Evolutionary conservation across 768 basidiomycete species (phyloP), one percentile per base, ranked within the genome.

Genomic region (Russula brevipes): DNA sequence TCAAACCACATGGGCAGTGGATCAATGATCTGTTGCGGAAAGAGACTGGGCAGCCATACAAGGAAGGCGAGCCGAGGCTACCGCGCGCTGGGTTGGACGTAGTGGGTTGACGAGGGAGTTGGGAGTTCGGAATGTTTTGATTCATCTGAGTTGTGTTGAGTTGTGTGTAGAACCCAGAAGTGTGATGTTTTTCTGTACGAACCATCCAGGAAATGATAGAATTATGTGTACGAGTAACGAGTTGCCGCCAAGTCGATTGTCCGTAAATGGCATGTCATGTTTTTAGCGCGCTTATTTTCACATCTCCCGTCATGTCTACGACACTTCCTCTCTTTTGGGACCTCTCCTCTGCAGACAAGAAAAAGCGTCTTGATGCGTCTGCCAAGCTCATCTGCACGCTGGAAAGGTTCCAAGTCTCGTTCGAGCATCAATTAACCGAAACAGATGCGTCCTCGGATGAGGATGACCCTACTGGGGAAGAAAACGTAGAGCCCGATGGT

Each of bases 311-410:
- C 7, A 91, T 93, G 85, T 84, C 89, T 42, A 94, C 93, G 54
- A 95, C 93, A 39, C 84, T 98, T 59, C 89, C 92, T 14, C 81
- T 97, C 39, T 98, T 94, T 81, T 97, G 94, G 94, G 80, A 94
- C 73, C 80, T 98, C 57, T 95, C 94, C 16, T 91, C 90, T 2
- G 77, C 84, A 1, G 84, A 83, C 19, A 91, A 86, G 76, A 85
- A 87, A 60, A 87, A 91, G 64, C 86, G 94, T 9, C 71, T 96
- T 41, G 85, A 88, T 68, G 89, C 94, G 14, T 94, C 94, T 2
- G 86, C 89, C 35, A 89, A 93, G 72, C 86, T 98, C 55, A 74
- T 96, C 61, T 77, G 78, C 17, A 80, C 91, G 19, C 82, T 98
- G 68, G 88, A 95, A 76, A 85, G 87, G 66, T 95, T 97, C 71